These are phyloP conservation scores for Iris pallida DNA, from an alignment of 116 monocot species.

Conservation along the genomic window DNA sequence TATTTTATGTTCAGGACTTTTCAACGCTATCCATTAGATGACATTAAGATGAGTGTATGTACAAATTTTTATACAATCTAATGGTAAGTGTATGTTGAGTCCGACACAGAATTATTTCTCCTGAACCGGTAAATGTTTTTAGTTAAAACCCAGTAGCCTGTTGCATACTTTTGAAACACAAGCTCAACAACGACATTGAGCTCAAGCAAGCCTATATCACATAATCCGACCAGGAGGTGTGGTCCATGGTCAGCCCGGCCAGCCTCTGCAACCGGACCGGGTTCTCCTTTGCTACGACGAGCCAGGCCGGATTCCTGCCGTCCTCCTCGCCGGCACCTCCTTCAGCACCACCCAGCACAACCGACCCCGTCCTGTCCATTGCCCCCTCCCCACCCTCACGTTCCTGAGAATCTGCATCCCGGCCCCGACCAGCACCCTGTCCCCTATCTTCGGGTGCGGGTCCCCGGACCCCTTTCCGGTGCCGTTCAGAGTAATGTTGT, in stretches of 20 bases:
- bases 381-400: conserved; percentile 50
- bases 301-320: conserved; percentile 62
- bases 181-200: too few species aligned
- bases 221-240: conserved; percentile 26
- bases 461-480: conserved; percentile 67
- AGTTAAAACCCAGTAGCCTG: too few species aligned
- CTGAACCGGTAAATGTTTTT: too few species aligned
- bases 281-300: conserved; percentile 24
- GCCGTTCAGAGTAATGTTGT: conserved; percentile 64
- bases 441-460: conserved; percentile 63
- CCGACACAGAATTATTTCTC: too few species aligned
- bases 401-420: conserved; percentile 53
- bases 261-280: conserved; percentile 14
- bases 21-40: too few species aligned
- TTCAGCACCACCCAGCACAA: conserved; percentile 68
- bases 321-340: conserved; percentile 41
- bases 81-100: too few species aligned
- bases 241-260: conserved; percentile 15
- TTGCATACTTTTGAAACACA: too few species aligned
- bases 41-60: too few species aligned
- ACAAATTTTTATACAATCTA: too few species aligned
- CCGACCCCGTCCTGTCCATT: conserved; percentile 68
- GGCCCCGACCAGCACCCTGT: conserved; percentile 63
- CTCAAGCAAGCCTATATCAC: neutral
- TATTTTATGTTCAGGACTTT: too few species aligned